Conservation (phyloP, 805 yeast species). For the Osmozyma mogii region DNA sequence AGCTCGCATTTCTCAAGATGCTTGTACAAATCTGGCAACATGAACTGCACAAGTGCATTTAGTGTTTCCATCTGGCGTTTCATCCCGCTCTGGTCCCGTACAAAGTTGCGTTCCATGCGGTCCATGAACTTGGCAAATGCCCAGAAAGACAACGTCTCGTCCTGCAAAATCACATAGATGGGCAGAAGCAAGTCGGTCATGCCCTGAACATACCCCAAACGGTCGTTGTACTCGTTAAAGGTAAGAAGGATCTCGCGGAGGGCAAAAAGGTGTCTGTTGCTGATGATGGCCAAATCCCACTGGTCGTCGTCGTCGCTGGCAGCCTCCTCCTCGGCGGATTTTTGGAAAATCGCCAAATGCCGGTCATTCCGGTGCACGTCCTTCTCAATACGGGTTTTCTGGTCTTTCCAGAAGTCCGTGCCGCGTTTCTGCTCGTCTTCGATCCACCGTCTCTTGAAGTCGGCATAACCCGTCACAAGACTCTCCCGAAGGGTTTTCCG, state of each 20-base stretch:
- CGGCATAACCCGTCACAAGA: slow-evolving; percentile 51
- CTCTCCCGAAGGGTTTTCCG: slow-evolving; percentile 51
- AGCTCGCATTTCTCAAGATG: slow-evolving; percentile 87
- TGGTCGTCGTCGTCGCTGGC: slow-evolving; percentile 33
- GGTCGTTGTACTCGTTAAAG: slow-evolving; percentile 73
- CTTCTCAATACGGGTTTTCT: slow-evolving; percentile 81
- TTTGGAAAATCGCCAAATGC: slow-evolving; percentile 53
- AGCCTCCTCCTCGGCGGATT: slow-evolving; percentile 24
- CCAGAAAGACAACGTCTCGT: slow-evolving; percentile 82
- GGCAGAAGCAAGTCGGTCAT: slow-evolving; percentile 94
- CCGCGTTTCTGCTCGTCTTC: slow-evolving; percentile 41
- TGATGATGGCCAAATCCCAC: slow-evolving; percentile 55
- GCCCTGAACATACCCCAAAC: slow-evolving; percentile 95
- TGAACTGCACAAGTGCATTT: slow-evolving; percentile 79
- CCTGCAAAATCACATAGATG: slow-evolving; percentile 54
- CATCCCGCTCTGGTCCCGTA: slow-evolving; percentile 91
- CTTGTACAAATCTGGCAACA: slow-evolving; percentile 76
- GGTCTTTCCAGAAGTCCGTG: slow-evolving; percentile 78
- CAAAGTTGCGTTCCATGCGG: slow-evolving; percentile 88
- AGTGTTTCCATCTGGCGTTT: slow-evolving; percentile 77
- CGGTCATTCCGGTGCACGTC: slow-evolving; percentile 92
- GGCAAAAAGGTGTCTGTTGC: slow-evolving; percentile 64
- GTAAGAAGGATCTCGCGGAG: slow-evolving; percentile 77
- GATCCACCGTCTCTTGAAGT: slow-evolving; percentile 66
- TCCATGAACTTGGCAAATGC: slow-evolving; percentile 84